Percentiles rank a stretch among this genome's conserved stretches.
These are phyloP conservation scores for Pichia cactophila DNA, from an alignment of 1,139 yeast genomes.

Conservation along the genomic window DNA sequence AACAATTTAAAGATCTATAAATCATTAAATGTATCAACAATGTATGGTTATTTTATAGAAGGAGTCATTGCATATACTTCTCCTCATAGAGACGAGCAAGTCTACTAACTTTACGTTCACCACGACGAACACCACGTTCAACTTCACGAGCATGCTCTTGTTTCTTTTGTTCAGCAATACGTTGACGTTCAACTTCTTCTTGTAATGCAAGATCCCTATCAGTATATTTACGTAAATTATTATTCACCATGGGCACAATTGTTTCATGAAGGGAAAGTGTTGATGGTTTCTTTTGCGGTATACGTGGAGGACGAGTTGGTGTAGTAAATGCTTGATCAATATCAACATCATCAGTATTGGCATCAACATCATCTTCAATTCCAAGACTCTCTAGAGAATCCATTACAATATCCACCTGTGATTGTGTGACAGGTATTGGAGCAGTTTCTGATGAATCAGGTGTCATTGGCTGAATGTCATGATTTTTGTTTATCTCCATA, in stretches of 20 bases:
- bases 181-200: slow-evolving; percentile 14
- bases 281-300: slow-evolving; percentile 8
- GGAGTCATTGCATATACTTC: slow-evolving; percentile 26
- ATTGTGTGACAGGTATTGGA: slow-evolving; percentile 6
- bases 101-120: slow-evolving; percentile 44
- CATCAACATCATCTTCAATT: slow-evolving; percentile 2
- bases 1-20: too few relatives aligned
- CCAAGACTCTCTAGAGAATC: slow-evolving; percentile 10
- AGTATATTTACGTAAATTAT: slow-evolving; percentile 24
- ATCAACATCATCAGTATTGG: background rate
- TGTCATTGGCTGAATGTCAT: background rate
- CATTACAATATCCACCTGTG: slow-evolving; percentile 8
- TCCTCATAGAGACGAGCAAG: slow-evolving; percentile 46
- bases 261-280: background rate
- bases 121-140: slow-evolving; percentile 13
- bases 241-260: slow-evolving; percentile 7
- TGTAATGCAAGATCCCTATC: slow-evolving; percentile 25
- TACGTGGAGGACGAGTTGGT: slow-evolving; percentile 1
- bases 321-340: slow-evolving; percentile 1
- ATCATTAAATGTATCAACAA: too few relatives aligned
- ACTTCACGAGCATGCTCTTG: slow-evolving; percentile 13
- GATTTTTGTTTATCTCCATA: background rate
- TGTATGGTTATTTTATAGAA: background rate
- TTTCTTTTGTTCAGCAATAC: slow-evolving; percentile 6
- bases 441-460: background rate